These are phyloP conservation scores for Plantago major DNA, from an alignment of 257 asterid species.

Conservation along the genomic window DNA sequence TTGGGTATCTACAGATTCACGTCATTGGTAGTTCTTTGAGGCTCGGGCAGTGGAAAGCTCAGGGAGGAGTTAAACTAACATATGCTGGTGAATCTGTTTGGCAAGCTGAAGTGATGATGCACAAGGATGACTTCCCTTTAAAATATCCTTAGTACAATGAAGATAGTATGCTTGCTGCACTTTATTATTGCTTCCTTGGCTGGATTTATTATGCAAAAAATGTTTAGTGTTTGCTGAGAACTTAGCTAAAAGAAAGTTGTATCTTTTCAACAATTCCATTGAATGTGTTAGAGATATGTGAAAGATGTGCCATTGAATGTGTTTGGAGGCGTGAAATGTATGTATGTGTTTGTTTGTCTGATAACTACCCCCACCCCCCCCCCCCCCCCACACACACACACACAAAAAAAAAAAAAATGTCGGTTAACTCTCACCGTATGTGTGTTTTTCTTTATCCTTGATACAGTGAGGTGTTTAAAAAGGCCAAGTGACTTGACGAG, in stretches of 20 bases:
- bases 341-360: too few relatives aligned
- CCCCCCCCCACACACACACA: too few relatives aligned
- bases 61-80: conserved; percentile 55
- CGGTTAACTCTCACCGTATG: too few relatives aligned
- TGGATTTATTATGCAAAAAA: not conserved
- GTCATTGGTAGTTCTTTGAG: conserved; percentile 72
- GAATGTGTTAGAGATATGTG: too few relatives aligned
- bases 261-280: not conserved
- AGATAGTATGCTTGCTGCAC: conserved; percentile 9
- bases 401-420: too few relatives aligned
- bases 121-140: conserved; percentile 75
- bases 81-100: conserved; percentile 79
- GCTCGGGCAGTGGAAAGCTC: conserved; percentile 83
- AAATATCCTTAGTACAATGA: conserved; percentile 64
- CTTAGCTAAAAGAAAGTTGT: not conserved
- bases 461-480: too few relatives aligned
- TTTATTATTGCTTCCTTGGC: conserved; percentile 4
- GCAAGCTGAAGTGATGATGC: conserved; percentile 67
- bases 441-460: too few relatives aligned
- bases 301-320: too few relatives aligned
- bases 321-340: too few relatives aligned
- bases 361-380: too few relatives aligned
- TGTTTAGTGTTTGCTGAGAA: not conserved
- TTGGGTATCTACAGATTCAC: conserved; percentile 42
- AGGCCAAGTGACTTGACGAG: too few relatives aligned